Evolutionary conservation across 108 stramenopile genomes (phyloP), one percentile per base, ranked within the genome.

Genomic region (Fistulifera pelliculosa): DNA sequence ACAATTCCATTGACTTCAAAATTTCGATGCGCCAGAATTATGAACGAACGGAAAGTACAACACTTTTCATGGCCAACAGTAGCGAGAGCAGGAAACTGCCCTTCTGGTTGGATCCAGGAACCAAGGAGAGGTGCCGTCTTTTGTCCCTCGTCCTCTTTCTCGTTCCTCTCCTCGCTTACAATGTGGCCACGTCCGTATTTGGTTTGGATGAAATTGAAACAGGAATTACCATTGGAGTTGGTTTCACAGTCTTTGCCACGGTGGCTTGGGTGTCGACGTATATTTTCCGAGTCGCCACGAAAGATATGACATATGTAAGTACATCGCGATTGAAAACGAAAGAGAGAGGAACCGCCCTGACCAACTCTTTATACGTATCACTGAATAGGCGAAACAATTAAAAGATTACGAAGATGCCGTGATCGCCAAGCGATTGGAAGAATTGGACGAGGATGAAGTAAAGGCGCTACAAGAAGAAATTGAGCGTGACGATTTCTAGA

Each of bases 241-340:
- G 85, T 10, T 93, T 93, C 50, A 84, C 85, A 1, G 73, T 81
- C 4, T 19, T 81, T 6, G 75, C 74, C 1, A 82, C 76, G 45
- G 39, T 84, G 7, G 57, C 78, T 0, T 93, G 90, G 90, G 82
- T 83, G 1, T 55, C 70, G 5, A 93, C 91, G 0, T 97, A 97
- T 64, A 80, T 97, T 45, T 95, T 95, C 60, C 80, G 96, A 49
- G 96, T 97, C 6, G 93, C 91, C 0, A 94, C 88, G 27, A 97
- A 97, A 62, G 91, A 94, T 66, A 97, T 97, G 96, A 97, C 96
- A n/a, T 97, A 97, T 79, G 91, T 72, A 55, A 68, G 78, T 79
- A n/a, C 38, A 15, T 54, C 44, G 5, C 25, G 25, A 53, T 27
- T 28, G 31, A n/a, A n/a, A n/a, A n/a, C n/a, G n/a, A n/a, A n/a